Evolutionary conservation across 768 basidiomycete genomes (phyloP).

Genomic region (Candolleomyces aberdarensis): DNA sequence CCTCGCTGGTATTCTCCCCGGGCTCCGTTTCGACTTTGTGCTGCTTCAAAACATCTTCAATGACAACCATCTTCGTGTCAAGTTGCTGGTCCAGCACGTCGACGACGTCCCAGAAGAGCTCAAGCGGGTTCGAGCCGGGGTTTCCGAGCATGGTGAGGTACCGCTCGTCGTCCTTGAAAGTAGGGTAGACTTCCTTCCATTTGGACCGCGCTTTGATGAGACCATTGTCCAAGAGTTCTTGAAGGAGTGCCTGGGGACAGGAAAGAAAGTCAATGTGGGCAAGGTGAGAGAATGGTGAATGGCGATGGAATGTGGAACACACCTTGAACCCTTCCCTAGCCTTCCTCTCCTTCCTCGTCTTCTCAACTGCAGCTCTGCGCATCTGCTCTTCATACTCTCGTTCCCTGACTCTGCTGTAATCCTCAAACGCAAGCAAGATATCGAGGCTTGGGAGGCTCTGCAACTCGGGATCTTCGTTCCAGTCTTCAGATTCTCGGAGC

Average conservation of each 20-base stretch:
- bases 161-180: slow-evolving; percentile 73
- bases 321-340: slow-evolving; percentile 91
- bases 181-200: slow-evolving; percentile 87
- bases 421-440: slow-evolving; percentile 90
- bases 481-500: slow-evolving; percentile 75
- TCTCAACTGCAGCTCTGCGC: slow-evolving; percentile 76
- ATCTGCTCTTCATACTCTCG: slow-evolving; percentile 89
- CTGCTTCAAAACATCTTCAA: slow-evolving; percentile 58
- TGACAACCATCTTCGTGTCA: slow-evolving; percentile 70
- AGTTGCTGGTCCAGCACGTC: slow-evolving; percentile 85
- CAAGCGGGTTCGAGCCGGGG: slow-evolving; percentile 91
- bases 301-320: no score
- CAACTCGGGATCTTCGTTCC: slow-evolving; percentile 73
- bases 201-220: slow-evolving; percentile 79
- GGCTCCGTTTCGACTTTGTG: slow-evolving; percentile 39
- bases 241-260: slow-evolving; percentile 59
- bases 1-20: slow-evolving; percentile 24
- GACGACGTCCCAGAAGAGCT: slow-evolving; percentile 93
- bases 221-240: slow-evolving; percentile 61
- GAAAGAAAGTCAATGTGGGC: no score
- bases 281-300: no score
- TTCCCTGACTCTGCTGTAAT: slow-evolving; percentile 87
- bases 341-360: slow-evolving; percentile 81
- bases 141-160: slow-evolving; percentile 88
- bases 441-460: slow-evolving; percentile 86